Conservation (phyloP, 352 stramenopile genomes). For the Phytophthora pistaciae region DNA sequence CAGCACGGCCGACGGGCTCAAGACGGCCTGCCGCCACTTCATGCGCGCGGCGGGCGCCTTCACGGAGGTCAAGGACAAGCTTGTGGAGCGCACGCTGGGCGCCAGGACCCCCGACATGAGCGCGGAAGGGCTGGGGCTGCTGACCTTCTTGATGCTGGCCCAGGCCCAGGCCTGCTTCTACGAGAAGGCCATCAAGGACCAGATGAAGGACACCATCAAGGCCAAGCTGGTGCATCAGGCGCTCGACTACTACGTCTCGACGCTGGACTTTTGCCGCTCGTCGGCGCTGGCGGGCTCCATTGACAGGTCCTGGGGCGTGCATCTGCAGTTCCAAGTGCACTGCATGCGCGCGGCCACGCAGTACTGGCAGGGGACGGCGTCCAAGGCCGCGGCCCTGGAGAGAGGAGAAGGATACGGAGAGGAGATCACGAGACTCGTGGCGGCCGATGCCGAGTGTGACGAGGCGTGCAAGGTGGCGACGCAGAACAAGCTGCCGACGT, state of each 20-base stretch:
- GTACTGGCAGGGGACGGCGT: conserved; percentile 80
- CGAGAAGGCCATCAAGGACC: conserved; percentile 92
- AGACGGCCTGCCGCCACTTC: conserved; percentile 86
- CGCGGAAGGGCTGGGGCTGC: conserved; percentile 71
- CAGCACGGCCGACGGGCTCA: conserved; percentile 78
- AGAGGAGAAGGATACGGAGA: conserved; percentile 77
- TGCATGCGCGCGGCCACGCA: conserved; percentile 81
- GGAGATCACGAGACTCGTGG: conserved; percentile 73
- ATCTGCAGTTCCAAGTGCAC: conserved; percentile 75
- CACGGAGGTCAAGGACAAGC: conserved; percentile 60
- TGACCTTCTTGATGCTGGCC: conserved; percentile 81
- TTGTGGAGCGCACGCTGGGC: conserved; percentile 52
- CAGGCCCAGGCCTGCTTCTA: conserved; percentile 93
- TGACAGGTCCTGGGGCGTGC: conserved; percentile 71
- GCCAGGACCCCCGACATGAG: conserved; percentile 68
- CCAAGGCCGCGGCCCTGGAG: conserved; percentile 62
- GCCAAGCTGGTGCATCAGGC: conserved; percentile 85
- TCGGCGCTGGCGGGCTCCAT: conserved; percentile 56
- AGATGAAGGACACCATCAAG: conserved; percentile 86
- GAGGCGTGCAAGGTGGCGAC: conserved; percentile 68
- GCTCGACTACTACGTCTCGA: conserved; percentile 68
- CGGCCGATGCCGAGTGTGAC: conserved; percentile 60
- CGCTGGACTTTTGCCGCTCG: conserved; percentile 67
- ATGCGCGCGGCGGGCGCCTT: conserved; percentile 87
- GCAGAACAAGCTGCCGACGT: conserved; percentile 68